Conservation (phyloP, 1,139 yeast genomes). For the Debaryomyces robertsiae region DNA sequence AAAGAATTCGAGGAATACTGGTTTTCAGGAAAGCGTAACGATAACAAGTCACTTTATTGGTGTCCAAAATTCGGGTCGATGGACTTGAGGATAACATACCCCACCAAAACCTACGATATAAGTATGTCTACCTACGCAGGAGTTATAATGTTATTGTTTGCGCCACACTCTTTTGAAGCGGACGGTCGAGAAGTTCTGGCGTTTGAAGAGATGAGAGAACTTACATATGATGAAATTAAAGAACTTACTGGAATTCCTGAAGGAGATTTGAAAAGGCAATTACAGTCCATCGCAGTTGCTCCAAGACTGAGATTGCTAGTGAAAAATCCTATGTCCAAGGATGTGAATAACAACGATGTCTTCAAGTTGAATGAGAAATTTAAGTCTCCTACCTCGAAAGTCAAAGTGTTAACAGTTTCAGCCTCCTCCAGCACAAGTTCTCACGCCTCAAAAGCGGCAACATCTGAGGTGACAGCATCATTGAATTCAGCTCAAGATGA, state of each 20-base stretch:
- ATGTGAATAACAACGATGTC: constrained; percentile 61
- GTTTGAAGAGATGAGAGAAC: constrained; percentile 41
- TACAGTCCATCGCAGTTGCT: constrained; percentile 84
- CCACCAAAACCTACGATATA: constrained; percentile 72
- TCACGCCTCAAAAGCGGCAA: constrained; percentile 2
- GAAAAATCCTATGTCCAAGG: constrained; percentile 76
- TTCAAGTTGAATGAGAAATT: constrained; percentile 74
- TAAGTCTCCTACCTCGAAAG: constrained; percentile 67
- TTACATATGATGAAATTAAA: constrained; percentile 60
- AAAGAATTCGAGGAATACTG: constrained; percentile 47
- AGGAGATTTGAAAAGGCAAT: constrained; percentile 69
- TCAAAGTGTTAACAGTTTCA: constrained; percentile 76
- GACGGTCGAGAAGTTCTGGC: constrained; percentile 40
- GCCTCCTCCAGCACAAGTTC: constrained; percentile 35
- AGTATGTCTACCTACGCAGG: constrained; percentile 84
- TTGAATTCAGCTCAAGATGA: constrained; percentile 42
- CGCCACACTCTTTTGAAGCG: constrained; percentile 52
- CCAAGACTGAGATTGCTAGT: constrained; percentile 73
- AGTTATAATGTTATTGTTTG: constrained; percentile 71
- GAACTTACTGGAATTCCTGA: constrained; percentile 73
- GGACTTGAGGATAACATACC: constrained; percentile 70
- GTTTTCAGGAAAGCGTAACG: constrained; percentile 58
- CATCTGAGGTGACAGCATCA: constrained; percentile 37
- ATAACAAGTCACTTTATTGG: constrained; percentile 80
- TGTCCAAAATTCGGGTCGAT: constrained; percentile 81